These are phyloP conservation scores for Tetraselmis striata DNA, from an alignment of 139 green algal genomes.

Conservation along the genomic window DNA sequence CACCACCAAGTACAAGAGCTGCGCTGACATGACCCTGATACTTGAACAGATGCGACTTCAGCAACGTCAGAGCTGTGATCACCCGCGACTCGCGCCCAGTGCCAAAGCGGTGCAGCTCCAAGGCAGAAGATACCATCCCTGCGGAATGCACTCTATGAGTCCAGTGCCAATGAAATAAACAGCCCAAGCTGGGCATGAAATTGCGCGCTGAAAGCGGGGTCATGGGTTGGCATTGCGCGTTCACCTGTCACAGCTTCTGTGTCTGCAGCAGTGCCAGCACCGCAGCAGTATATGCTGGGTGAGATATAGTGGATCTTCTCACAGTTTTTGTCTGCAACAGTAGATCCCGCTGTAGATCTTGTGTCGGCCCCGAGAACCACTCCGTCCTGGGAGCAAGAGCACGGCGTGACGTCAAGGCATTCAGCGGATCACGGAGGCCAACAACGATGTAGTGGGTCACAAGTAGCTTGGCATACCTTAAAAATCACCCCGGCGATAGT, in stretches of 20 bases:
- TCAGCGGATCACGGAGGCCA: not conserved
- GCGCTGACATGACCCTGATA: slow-evolving; percentile 95
- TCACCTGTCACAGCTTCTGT: slow-evolving; percentile 93
- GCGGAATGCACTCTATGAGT: too few species aligned
- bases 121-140: slow-evolving; percentile 87
- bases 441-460: not conserved
- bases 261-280: slow-evolving; percentile 94
- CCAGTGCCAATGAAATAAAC: too few species aligned
- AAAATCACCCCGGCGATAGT: slow-evolving; percentile 94
- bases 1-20: slow-evolving; percentile 90
- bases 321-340: slow-evolving; percentile 99
- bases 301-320: slow-evolving; percentile 99
- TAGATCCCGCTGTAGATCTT: slow-evolving; percentile 85
- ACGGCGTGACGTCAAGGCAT: not conserved
- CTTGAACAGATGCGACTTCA: slow-evolving; percentile 96
- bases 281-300: slow-evolving; percentile 98
- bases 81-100: slow-evolving; percentile 77
- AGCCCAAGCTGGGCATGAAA: too few species aligned
- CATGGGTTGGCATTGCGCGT: slow-evolving; percentile 2
- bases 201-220: not conserved
- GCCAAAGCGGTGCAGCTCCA: slow-evolving; percentile 86
- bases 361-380: slow-evolving; percentile 98
- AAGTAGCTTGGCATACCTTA: slow-evolving; percentile 62
- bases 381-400: slow-evolving; percentile 66
- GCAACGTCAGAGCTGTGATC: slow-evolving; percentile 88